Evolutionary conservation across 305 asterid genomes (phyloP).

Genomic region (Solanum hybrid): DNA sequence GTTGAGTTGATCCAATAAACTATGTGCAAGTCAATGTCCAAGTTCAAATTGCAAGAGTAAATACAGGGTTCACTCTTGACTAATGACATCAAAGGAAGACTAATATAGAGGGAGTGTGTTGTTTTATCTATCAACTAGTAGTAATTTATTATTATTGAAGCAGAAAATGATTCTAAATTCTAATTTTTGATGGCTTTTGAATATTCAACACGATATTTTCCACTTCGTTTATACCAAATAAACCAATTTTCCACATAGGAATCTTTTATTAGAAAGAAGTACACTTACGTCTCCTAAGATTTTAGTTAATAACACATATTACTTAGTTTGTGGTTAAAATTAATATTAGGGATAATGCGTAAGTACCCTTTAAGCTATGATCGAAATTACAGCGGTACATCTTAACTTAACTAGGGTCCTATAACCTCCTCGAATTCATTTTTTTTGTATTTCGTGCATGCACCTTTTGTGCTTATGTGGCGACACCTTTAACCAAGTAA

Average conservation of each 20-base stretch:
- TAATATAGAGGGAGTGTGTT: not conserved
- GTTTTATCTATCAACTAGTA: not conserved
- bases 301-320: not conserved
- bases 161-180: not conserved
- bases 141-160: not conserved
- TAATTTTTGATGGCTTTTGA: not conserved
- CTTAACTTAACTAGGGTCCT: not conserved
- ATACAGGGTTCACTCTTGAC: not conserved
- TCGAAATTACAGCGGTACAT: too few relatives aligned
- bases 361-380: not conserved
- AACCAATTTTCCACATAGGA: not conserved
- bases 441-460: not conserved
- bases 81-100: not conserved
- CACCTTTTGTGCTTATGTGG: not conserved
- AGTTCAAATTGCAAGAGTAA: not conserved
- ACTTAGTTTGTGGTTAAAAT: not conserved
- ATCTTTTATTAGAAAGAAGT: not conserved
- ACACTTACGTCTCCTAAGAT: not conserved
- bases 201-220: not conserved
- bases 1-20: not conserved
- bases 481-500: not conserved
- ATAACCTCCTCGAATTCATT: not conserved
- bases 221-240: not conserved
- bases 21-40: not conserved
- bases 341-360: not conserved